Evolutionary conservation across 2,329 filamentous ascomycete species (phyloP), one percentile per base, ranked within the genome.

Genomic region (Arthrobotrys conoides): DNA sequence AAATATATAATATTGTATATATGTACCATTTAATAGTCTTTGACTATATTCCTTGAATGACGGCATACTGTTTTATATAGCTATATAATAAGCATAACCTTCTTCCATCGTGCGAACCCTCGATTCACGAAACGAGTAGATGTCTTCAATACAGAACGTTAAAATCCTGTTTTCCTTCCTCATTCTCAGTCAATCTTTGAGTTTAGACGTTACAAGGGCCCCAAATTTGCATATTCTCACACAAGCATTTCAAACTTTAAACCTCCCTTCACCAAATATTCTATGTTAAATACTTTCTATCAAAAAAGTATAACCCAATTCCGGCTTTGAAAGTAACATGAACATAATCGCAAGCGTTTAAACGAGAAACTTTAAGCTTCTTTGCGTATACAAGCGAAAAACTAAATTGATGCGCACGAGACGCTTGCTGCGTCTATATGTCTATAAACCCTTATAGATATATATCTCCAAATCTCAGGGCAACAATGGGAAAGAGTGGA

Each of bases 261-360:
- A 22, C 5, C 4, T 9, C 20, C 36, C 10, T 61, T 20, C 33
- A 5, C 33, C 18, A 24, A 59, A 9, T 59, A 38, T 22, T 4
- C 16, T 38, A 61, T 10, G 20, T 33, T 5, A 48, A 57, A n/a
- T n/a, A n/a, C n/a, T n/a, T n/a, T n/a, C n/a, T n/a, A n/a, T n/a
- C 24, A 8, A 4, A 24, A 67, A 75, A 75, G 55, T 63, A 41
- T 67, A 64, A 48, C 12, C 64, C 24, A 55, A 53, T 75, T 75
- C 64, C 64, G 71, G 63, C 12, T 0, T 18, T 20, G 44, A 59
- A 61, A 36, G 24, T 27, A 61, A 63, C 8, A 14, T 63, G 16
- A 36, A 30, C 36, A 27, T 6, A 46, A 18, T 69, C 24, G 71
- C 53, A 75, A 68, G 38, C 71, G 64, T 75, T 59, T 73, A 66